Evolutionary conservation across 805 yeast genomes (phyloP).

Genomic region (Ogataea siamensis): DNA sequence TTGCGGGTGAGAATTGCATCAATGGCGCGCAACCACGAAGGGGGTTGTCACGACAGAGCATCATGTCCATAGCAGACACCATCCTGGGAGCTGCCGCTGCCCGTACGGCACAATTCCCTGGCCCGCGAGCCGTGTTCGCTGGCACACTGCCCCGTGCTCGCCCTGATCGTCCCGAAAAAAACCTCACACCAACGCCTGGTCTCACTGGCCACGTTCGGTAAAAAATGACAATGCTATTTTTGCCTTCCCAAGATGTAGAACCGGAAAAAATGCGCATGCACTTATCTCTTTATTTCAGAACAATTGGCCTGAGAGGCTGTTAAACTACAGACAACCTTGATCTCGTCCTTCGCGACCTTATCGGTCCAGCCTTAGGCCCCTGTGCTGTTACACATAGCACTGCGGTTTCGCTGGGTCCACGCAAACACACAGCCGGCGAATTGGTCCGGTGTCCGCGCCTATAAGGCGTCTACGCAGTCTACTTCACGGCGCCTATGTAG

Average conservation of each 20-base stretch:
- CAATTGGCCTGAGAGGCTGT: not conserved
- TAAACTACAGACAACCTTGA: not conserved
- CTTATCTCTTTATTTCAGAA: not conserved
- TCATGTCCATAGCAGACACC: no score
- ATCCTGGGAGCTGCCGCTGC: no score
- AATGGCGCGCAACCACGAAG: not conserved
- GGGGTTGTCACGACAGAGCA: no score
- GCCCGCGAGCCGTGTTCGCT: no score
- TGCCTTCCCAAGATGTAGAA: not conserved
- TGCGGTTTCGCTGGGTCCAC: no score
- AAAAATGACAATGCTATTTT: not conserved
- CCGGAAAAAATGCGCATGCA: not conserved
- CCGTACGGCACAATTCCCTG: no score
- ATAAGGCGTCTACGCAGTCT: no score
- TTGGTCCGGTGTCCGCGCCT: no score
- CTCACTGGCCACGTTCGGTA: not conserved
- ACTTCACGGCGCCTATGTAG: not conserved
- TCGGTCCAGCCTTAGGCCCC: not conserved
- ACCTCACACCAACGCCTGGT: no score
- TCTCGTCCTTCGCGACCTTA: constrained; percentile 1
- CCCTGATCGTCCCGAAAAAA: no score
- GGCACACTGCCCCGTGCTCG: no score
- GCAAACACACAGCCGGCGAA: no score
- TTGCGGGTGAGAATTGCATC: constrained; percentile 11
- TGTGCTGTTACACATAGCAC: not conserved